Evolutionary conservation across 768 basidiomycete species (phyloP).

Genomic region (Psilocybe cubensis): DNA sequence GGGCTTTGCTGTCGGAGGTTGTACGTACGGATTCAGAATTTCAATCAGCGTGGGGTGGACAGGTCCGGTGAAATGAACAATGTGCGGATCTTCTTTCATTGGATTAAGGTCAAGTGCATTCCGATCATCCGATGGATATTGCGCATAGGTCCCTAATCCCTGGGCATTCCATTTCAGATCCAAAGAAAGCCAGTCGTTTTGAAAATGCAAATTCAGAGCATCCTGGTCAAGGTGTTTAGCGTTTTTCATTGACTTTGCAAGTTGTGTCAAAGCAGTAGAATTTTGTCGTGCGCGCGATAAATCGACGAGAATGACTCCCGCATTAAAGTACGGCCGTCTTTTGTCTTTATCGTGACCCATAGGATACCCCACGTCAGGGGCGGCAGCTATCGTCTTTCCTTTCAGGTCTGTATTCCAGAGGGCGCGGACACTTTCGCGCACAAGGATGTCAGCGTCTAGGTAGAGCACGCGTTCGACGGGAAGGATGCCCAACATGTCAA

Average conservation of each 20-base stretch:
- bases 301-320: constrained; percentile 57
- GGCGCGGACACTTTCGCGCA: constrained; percentile 39
- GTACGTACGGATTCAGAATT: constrained; percentile 54
- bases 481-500: constrained; percentile 47
- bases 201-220: constrained; percentile 50
- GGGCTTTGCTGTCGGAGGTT: constrained; percentile 56
- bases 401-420: constrained; percentile 51
- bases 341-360: constrained; percentile 44
- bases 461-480: constrained; percentile 56
- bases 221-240: constrained; percentile 52
- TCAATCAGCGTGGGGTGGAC: constrained; percentile 47
- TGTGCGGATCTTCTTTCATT: constrained; percentile 43
- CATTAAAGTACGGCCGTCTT: constrained; percentile 51
- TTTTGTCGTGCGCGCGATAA: constrained; percentile 38
- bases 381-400: constrained; percentile 47
- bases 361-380: constrained; percentile 51
- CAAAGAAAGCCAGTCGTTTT: constrained; percentile 43
- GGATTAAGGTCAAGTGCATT: too few species aligned
- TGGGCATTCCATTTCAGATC: constrained; percentile 57
- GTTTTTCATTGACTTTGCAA: constrained; percentile 28
- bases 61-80: constrained; percentile 65
- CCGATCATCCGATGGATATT: constrained; percentile 33
- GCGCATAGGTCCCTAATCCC: constrained; percentile 58
- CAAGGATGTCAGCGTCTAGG: constrained; percentile 55
- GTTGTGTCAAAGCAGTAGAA: constrained; percentile 26